Evolutionary conservation across 441 rosid genomes (phyloP).

Genomic region (Kokia cookei): DNA sequence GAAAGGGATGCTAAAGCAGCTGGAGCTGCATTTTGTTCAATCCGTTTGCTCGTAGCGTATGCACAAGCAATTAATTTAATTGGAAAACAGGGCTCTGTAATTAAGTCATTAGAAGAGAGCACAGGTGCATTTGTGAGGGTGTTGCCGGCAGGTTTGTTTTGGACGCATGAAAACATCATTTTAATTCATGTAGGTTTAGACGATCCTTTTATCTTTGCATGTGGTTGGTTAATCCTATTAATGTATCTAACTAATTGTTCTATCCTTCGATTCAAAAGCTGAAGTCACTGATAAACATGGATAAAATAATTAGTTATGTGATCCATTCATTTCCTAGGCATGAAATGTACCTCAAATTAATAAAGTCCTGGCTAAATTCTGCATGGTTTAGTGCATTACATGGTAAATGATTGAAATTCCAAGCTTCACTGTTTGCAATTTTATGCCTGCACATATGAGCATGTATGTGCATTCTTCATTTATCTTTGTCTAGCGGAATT

Average conservation of each 20-base stretch:
- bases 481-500: background rate
- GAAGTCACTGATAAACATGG: no score
- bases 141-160: conserved; percentile 56
- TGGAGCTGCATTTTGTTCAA: conserved; percentile 53
- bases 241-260: background rate
- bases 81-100: conserved; percentile 79
- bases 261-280: background rate
- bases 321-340: no score
- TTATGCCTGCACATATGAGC: background rate
- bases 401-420: background rate
- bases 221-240: background rate
- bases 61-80: conserved; percentile 86
- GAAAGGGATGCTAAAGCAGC: conserved; percentile 40
- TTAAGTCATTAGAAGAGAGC: conserved; percentile 73
- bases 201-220: background rate
- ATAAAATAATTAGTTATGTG: no score
- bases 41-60: conserved; percentile 69
- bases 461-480: background rate
- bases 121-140: conserved; percentile 75
- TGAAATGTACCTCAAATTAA: background rate
- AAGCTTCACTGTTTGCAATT: background rate
- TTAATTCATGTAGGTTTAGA: background rate
- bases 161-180: background rate
- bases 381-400: background rate
- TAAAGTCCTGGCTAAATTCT: background rate